phyloP scores from a whole-genome alignment of 2,329 filamentous ascomycete species.

The Ophiocordyceps polyrhachis-furcata region DNA sequence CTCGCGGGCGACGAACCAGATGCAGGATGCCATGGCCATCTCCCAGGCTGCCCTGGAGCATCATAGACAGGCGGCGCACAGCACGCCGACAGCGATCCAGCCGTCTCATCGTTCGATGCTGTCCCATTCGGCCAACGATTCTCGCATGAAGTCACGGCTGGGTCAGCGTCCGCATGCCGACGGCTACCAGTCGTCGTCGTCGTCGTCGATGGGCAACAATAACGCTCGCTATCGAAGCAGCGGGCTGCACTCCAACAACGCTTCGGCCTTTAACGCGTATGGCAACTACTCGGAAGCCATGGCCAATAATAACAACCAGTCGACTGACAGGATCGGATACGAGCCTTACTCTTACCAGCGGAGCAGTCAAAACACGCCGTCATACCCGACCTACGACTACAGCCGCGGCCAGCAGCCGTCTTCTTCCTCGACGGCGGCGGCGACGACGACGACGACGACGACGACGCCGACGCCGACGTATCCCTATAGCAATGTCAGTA shows the following conservation, averaged over 20 bases:
- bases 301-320: not conserved
- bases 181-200: not conserved
- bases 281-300: conserved; percentile 5
- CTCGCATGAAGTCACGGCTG: conserved; percentile 15
- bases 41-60: conserved; percentile 8
- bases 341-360: conserved; percentile 16
- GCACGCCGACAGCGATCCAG: conserved; percentile 8
- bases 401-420: conserved; percentile 12
- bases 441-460: conserved; percentile 2
- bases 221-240: not conserved
- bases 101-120: conserved; percentile 13
- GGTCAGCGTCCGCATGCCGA: conserved; percentile 7
- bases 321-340: conserved; percentile 8
- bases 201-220: not conserved
- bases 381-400: conserved; percentile 7
- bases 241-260: not conserved
- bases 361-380: conserved; percentile 2
- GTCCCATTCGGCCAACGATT: conserved; percentile 8
- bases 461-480: conserved; percentile 1
- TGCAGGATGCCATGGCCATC: conserved; percentile 1
- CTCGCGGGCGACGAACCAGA: not conserved
- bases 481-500: not conserved
- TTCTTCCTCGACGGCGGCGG: conserved; percentile 4
- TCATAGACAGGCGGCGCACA: conserved; percentile 11
- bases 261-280: conserved; percentile 6